A percentile compares a stretch with the other conserved stretches of the same genome.
Conservation (phyloP, 2,329 filamentous ascomycete genomes). For the Dactylellina drechsleri region DNA sequence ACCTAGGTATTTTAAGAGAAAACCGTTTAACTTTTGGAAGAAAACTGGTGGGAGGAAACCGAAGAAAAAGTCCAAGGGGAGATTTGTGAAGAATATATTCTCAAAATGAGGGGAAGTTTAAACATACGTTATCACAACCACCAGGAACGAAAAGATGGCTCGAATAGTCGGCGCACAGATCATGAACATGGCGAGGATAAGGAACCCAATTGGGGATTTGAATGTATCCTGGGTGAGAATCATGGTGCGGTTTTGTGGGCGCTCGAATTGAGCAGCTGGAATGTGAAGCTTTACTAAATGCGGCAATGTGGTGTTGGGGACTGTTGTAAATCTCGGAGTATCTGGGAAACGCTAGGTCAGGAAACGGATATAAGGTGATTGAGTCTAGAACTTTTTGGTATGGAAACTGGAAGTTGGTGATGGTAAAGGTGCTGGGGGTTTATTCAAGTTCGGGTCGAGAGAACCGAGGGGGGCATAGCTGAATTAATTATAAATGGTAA, state of each 20-base stretch:
- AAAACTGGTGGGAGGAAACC: no score
- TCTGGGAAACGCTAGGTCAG: background rate
- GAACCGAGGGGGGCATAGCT: no score
- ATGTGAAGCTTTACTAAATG: conserved; percentile 4
- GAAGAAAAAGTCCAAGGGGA: background rate
- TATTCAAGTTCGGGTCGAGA: background rate
- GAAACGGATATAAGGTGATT: background rate
- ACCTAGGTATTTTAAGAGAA: conserved; percentile 13
- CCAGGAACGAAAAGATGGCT: conserved; percentile 14
- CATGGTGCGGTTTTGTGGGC: background rate
- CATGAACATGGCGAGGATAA: conserved; percentile 38
- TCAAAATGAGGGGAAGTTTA: conserved; percentile 12
- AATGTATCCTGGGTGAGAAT: no score
- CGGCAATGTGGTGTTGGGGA: conserved; percentile 18
- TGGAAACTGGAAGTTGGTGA: background rate
- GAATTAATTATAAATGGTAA: background rate
- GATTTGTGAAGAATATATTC: conserved; percentile 14
- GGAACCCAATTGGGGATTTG: conserved; percentile 3
- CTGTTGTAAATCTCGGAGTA: conserved; percentile 16
- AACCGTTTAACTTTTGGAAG: background rate
- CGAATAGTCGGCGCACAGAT: conserved; percentile 38
- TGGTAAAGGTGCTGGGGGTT: background rate
- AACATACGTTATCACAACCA: conserved; percentile 32
- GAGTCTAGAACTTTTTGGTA: conserved; percentile 1
- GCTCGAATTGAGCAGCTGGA: no score